A percentile compares a stretch with the other conserved stretches of the same genome.
phyloP scores from a whole-genome alignment of 768 basidiomycete species.

The Tricholomella constricta region DNA sequence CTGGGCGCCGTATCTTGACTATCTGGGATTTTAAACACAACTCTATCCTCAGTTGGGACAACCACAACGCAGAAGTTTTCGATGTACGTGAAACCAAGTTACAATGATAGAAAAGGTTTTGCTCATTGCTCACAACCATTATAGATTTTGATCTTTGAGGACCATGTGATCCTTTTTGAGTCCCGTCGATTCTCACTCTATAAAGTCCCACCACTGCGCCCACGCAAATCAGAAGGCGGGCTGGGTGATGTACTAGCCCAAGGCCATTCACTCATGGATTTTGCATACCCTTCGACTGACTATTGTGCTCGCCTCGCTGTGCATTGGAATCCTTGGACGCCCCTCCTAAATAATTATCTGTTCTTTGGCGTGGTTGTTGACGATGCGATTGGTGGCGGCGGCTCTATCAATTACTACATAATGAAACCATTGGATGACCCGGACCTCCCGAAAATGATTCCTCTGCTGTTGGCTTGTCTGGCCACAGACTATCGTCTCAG shows the following conservation, averaged over 20 bases:
- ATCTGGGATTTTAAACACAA: background rate
- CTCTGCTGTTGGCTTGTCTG: background rate
- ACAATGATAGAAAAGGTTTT: background rate
- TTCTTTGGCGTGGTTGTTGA: background rate
- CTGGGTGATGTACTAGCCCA: background rate
- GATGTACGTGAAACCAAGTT: background rate
- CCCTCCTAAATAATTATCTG: background rate
- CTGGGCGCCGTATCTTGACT: background rate
- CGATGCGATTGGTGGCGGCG: background rate
- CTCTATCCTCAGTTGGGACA: background rate
- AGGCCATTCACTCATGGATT: background rate
- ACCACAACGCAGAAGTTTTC: background rate
- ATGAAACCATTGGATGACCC: background rate
- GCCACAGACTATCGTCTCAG: too few relatives aligned
- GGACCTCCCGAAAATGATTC: background rate
- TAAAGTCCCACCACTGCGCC: background rate
- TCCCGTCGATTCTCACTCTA: background rate
- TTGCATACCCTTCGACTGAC: background rate
- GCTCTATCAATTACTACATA: background rate
- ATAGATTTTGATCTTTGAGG: background rate
- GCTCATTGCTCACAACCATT: background rate
- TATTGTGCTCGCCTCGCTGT: background rate
- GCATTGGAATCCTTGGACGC: background rate
- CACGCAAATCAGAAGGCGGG: background rate
- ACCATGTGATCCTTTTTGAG: background rate